A percentile compares a stretch with the other conserved stretches of the same genome.
Conservation (phyloP, 2,329 filamentous ascomycete genomes). For the Trichoderma guizhouense region DNA sequence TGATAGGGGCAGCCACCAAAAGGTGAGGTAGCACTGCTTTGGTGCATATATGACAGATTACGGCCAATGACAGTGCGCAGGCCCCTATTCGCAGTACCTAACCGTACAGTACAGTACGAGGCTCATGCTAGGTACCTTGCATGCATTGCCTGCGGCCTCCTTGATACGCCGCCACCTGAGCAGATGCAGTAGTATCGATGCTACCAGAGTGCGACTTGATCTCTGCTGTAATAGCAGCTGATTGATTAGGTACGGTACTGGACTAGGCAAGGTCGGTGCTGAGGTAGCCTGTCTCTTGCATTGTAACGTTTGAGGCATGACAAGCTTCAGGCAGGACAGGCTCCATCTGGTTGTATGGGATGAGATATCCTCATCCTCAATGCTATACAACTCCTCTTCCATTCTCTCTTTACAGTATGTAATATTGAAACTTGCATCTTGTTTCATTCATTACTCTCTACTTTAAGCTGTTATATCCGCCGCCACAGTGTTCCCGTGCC, state of each 20-base stretch:
- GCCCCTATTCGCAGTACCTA: conserved; percentile 14
- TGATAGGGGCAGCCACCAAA: conserved; percentile 13
- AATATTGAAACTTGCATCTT: not conserved
- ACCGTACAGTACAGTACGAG: not conserved
- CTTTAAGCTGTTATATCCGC: not conserved
- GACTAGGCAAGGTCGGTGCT: not conserved
- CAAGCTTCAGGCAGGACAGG: not conserved
- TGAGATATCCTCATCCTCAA: not conserved
- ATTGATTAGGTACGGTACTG: not conserved
- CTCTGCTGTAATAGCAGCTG: too few relatives aligned
- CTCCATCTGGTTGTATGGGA: not conserved
- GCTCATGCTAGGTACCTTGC: not conserved
- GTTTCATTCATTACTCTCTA: not conserved
- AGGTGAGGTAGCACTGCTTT: conserved; percentile 6
- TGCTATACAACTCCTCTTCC: not conserved
- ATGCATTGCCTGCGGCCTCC: not conserved
- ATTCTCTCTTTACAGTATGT: not conserved
- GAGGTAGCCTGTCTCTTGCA: not conserved
- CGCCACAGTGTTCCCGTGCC: not conserved
- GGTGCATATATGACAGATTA: conserved; percentile 17
- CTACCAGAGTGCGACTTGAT: not conserved
- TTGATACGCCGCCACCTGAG: not conserved
- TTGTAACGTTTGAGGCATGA: not conserved
- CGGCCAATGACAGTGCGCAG: not conserved
- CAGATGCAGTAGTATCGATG: not conserved